Base-by-base conservation (phyloP, 1,284 basidiomycete genomes). In the Puccinia hordei region DNA sequence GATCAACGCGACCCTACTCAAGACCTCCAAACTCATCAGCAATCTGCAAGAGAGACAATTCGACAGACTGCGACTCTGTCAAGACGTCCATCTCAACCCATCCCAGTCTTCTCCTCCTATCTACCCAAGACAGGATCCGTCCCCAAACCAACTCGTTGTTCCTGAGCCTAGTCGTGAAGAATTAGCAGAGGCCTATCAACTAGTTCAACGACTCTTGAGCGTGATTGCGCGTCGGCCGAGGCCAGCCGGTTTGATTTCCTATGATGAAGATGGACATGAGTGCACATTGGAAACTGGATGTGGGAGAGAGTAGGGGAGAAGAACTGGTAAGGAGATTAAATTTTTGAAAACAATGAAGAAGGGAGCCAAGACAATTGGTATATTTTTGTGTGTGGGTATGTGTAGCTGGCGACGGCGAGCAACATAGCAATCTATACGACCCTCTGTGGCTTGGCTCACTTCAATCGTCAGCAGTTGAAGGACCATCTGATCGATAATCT, bases 21-120 rank as follows among this genome's bases (percentile, higher is more conserved):
- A 76, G 63, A 76, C 57, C 10, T 63, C 74, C 27, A 59, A 66
- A 66, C 57, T 80, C 49, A 65, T 80, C 15, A 44, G 30, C n/a
- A 80, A 80, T 33, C 57, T 80, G 13, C 78, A 80, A 73, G 78
- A 80, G 51, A 63, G 71, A 41, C 78, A 80, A 35, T 73, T 65
- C 30, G 78, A 80, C 30, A 57, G 78, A 53, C 44, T 80, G 30
- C 35, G 55, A 22, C 10, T 53, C 22, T 61, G 41, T 57, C 78
- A 80, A 33, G 46, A 80, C 9, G 17, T n/a, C 30, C 27, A 73
- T 80, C 51, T 80, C 35, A 71, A 80, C 61, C 78, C 78, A n/a
- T 24, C 44, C 33, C 71, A 73, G 2, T 71, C 51, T 33, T 51
- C 13, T 24, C 44, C 63, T 2, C 44, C 65, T 30, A 22, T 46